Percentiles rank a stretch among this genome's conserved stretches.
These are phyloP conservation scores for Leccinum boreale DNA, from an alignment of 768 basidiomycete genomes.

Conservation along the genomic window DNA sequence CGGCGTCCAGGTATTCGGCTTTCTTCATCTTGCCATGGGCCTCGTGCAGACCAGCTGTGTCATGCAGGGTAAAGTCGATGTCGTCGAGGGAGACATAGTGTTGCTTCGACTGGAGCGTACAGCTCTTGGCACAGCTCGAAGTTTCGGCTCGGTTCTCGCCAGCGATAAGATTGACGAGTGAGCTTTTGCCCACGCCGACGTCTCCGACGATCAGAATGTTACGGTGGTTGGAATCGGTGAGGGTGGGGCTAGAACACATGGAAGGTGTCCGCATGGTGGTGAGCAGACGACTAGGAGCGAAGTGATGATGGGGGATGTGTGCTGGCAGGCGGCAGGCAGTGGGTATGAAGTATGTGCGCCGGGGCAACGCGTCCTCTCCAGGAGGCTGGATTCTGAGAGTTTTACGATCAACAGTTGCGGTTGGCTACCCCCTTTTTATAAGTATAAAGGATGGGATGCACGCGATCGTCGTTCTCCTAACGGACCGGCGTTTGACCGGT, in stretches of 20 bases:
- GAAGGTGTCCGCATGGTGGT: slow-evolving; percentile 12
- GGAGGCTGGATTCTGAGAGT: not conserved
- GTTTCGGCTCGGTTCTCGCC: slow-evolving; percentile 24
- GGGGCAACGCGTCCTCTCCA: not conserved
- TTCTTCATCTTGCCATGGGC: slow-evolving; percentile 23
- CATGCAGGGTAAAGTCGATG: slow-evolving; percentile 21
- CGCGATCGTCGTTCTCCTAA: not conserved
- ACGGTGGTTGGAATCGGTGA: slow-evolving; percentile 9
- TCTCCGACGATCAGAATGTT: slow-evolving; percentile 29
- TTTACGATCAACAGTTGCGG: not conserved
- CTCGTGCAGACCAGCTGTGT: slow-evolving; percentile 30
- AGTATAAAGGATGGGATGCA: slow-evolving; percentile 4
- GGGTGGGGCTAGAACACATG: slow-evolving; percentile 12
- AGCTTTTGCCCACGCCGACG: slow-evolving; percentile 37
- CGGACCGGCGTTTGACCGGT: slow-evolving; percentile 1
- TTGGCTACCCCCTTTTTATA: not conserved
- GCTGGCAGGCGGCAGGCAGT: not conserved
- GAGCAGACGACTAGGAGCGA: not conserved
- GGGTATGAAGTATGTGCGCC: not conserved
- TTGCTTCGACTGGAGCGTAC: slow-evolving; percentile 31
- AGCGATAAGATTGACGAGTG: slow-evolving; percentile 39
- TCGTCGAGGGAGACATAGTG: slow-evolving; percentile 20
- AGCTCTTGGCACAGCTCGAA: slow-evolving; percentile 32
- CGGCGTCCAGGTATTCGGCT: slow-evolving; percentile 22
- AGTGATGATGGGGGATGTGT: slow-evolving; percentile 1